These are phyloP conservation scores for Abelmoschus esculentus DNA, from an alignment of 345 rosid species.

Conservation along the genomic window DNA sequence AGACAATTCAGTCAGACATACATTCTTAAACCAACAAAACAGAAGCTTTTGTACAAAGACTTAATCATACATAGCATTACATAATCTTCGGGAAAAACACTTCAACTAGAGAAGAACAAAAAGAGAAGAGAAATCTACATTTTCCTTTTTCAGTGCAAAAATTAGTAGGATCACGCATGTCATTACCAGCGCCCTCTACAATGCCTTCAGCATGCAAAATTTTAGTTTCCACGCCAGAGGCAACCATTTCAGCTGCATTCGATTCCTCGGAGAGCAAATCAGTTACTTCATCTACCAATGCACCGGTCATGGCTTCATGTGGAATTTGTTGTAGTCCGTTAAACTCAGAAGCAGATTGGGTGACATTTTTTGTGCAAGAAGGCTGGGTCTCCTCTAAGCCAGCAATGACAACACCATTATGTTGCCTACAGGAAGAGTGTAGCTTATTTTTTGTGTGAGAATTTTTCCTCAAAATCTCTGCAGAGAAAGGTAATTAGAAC, in stretches of 20 bases:
- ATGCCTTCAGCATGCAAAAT: background rate
- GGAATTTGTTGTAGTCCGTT: conserved; percentile 26
- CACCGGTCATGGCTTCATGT: conserved; percentile 32
- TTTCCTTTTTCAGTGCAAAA: background rate
- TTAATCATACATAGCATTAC: background rate
- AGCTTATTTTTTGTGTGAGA: background rate
- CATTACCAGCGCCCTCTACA: conserved; percentile 8
- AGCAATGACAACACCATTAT: conserved; percentile 13
- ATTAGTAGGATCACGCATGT: background rate
- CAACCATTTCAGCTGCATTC: conserved; percentile 25
- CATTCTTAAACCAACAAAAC: background rate
- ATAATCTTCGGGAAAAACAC: background rate
- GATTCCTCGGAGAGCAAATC: conserved; percentile 52
- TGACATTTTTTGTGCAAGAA: conserved; percentile 4
- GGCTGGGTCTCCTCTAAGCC: conserved; percentile 15
- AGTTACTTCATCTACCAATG: conserved; percentile 31
- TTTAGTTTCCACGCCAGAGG: conserved; percentile 9
- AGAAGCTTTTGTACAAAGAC: background rate
- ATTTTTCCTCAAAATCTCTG: background rate
- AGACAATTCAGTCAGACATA: background rate
- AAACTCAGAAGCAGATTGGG: conserved; percentile 24
- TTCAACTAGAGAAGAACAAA: background rate
- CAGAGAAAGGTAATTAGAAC: background rate
- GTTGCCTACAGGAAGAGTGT: background rate
- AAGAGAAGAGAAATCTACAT: background rate